Conservation (phyloP, 225 moss, liverwort and hornwort species). For the Sphagnum contortum region DNA sequence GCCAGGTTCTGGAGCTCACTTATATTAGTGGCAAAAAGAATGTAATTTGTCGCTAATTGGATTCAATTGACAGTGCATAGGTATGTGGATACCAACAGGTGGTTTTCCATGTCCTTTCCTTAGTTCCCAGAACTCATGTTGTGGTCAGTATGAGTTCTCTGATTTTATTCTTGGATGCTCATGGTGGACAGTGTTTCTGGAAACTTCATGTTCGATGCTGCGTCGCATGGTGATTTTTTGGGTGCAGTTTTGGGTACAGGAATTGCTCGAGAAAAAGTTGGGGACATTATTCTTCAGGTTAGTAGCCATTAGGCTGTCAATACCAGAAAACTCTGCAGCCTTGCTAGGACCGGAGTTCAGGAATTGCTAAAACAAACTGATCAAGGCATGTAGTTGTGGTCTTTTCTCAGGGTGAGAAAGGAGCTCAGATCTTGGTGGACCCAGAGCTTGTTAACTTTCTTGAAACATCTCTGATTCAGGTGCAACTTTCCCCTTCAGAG, state of each 20-base stretch:
- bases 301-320: too few species aligned
- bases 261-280: conserved; percentile 86
- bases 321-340: neutral
- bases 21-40: too few species aligned
- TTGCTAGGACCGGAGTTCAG: neutral
- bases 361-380: too few species aligned
- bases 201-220: conserved; percentile 84
- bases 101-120: too few species aligned
- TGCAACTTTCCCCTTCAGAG: conserved; percentile 4
- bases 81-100: too few species aligned
- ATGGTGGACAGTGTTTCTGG: conserved; percentile 50
- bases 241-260: conserved; percentile 84
- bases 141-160: too few species aligned
- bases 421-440: conserved; percentile 82
- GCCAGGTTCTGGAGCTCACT: too few species aligned
- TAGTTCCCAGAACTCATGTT: too few species aligned
- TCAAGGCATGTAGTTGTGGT: neutral
- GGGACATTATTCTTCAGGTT: conserved; percentile 87
- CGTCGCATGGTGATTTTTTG: conserved; percentile 80
- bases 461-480: conserved; percentile 72
- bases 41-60: too few species aligned
- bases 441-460: conserved; percentile 87
- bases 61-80: too few species aligned
- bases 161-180: too few species aligned
- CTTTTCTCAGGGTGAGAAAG: conserved; percentile 52